Evolutionary conservation across 306 rosid species (phyloP), one percentile per base, ranked within the genome.

Genomic region (Clitoria ternatea): DNA sequence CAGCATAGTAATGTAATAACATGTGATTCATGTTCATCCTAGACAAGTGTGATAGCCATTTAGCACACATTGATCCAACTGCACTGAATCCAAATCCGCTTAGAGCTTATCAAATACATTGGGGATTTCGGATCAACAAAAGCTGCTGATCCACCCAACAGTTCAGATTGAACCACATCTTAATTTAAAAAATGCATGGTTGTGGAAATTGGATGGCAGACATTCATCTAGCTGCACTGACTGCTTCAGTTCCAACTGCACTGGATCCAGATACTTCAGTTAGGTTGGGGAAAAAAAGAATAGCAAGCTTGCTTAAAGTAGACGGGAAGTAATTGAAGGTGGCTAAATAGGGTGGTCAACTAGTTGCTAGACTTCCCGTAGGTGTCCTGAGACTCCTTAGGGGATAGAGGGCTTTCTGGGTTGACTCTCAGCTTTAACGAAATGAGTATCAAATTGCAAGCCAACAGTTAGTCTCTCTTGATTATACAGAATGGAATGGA

Each of bases 381-480:
- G 45, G 7, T 67, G 64, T 65, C n/a, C 40, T 6, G 3, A 30
- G 22, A 36, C 33, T 66, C 33, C 5, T 35, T 5, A 24, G n/a
- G 50, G 39, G 32, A 30, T 53, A 49, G 35, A 42, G 48, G 47
- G 54, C 53, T 63, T 48, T 81, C 26, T 42, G 47, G 57, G 23
- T 14, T 6, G 62, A 7, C 36, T 74, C 24, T 68, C 56, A 18
- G 57, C 27, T 63, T 66, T 67, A 11, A 36, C 36, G 23, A 22
- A 43, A 50, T 7, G n/a, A 50, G 39, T 42, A 55, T 74, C 80
- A 17, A 53, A 71, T 59, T 36, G 66, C 43, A n/a, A 17, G 47
- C 18, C 35, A 47, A 52, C 4, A 4, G 37, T 33, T 50, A 71
- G 11, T 64, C 42, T 15, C 13, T 48, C 72, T 43, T 19, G 49